A percentile compares a stretch with the other conserved stretches of the same genome.
These are phyloP conservation scores for Chytridiales sp. DNA, from an alignment of 371 early-diverging fungal species.

Conservation along the genomic window DNA sequence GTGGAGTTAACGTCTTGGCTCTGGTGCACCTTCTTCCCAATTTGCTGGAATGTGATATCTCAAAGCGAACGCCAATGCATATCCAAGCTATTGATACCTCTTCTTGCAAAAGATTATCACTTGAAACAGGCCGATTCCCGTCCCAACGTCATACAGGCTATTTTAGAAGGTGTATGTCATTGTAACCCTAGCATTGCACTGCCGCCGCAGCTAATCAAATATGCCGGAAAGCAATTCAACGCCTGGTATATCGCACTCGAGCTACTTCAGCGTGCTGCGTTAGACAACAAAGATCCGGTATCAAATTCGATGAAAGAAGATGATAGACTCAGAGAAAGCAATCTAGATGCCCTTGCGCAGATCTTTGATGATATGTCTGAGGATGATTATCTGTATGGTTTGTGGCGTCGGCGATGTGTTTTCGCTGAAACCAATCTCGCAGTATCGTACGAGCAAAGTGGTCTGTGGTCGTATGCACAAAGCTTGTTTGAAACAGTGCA, in stretches of 20 bases:
- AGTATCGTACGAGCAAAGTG: slow-evolving; percentile 90
- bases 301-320: slow-evolving; percentile 67
- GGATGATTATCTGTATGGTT: slow-evolving; percentile 88
- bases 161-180: slow-evolving; percentile 76
- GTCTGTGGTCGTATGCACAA: slow-evolving; percentile 94
- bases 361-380: slow-evolving; percentile 78
- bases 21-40: slow-evolving; percentile 88
- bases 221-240: slow-evolving; percentile 84
- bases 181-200: slow-evolving; percentile 73
- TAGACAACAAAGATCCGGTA: slow-evolving; percentile 3
- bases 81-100: slow-evolving; percentile 72
- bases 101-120: slow-evolving; percentile 92
- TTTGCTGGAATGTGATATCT: slow-evolving; percentile 74
- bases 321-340: slow-evolving; percentile 81
- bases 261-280: slow-evolving; percentile 46
- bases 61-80: slow-evolving; percentile 79
- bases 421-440: slow-evolving; percentile 97
- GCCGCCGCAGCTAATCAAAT: slow-evolving; percentile 91
- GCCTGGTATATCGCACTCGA: slow-evolving; percentile 89
- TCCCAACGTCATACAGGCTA: slow-evolving; percentile 91
- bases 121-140: slow-evolving; percentile 69
- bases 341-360: slow-evolving; percentile 85
- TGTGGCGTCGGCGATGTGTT: slow-evolving; percentile 89
- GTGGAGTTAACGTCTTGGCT: too few species aligned
- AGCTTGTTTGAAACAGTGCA: slow-evolving; percentile 92